Evolutionary conservation across 1,139 yeast species (phyloP).

Genomic region (Nakaseomyces delphensis): DNA sequence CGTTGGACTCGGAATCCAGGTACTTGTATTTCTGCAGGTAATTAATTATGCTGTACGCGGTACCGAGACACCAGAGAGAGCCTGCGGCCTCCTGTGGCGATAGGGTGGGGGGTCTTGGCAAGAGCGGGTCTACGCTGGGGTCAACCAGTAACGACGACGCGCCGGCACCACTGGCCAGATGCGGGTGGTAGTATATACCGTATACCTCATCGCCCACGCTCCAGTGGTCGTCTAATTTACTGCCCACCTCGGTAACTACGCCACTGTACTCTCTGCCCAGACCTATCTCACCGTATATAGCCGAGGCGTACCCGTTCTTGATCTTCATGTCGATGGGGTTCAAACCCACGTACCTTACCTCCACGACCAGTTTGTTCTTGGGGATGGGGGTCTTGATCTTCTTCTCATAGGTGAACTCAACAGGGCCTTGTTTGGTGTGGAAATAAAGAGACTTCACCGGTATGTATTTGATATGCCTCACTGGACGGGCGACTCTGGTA

Average conservation of each 20-base stretch:
- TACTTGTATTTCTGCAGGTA: slow-evolving; percentile 25
- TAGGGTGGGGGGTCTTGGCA: slow-evolving; percentile 42
- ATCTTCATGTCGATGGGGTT: slow-evolving; percentile 62
- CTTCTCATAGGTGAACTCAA: slow-evolving; percentile 35
- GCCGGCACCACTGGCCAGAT: slow-evolving; percentile 43
- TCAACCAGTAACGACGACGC: slow-evolving; percentile 43
- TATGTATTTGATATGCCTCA: slow-evolving; percentile 35
- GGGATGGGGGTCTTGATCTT: slow-evolving; percentile 37
- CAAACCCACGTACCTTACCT: slow-evolving; percentile 34
- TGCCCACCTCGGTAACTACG: slow-evolving; percentile 50
- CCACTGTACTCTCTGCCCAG: slow-evolving; percentile 69
- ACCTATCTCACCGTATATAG: slow-evolving; percentile 42
- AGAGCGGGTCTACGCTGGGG: slow-evolving; percentile 35
- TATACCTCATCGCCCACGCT: slow-evolving; percentile 56
- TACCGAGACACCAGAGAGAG: slow-evolving; percentile 44
- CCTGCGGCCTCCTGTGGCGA: slow-evolving; percentile 51
- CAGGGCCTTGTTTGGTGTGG: slow-evolving; percentile 32
- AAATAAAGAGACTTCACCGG: slow-evolving; percentile 35
- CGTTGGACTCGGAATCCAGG: slow-evolving; percentile 29
- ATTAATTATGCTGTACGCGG: slow-evolving; percentile 44
- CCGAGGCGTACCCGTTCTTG: slow-evolving; percentile 32
- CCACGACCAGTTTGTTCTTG: slow-evolving; percentile 44
- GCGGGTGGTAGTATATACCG: slow-evolving; percentile 44
- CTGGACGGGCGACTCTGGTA: slow-evolving; percentile 36
- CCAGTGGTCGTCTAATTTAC: slow-evolving; percentile 33